Conservation (phyloP, 345 rosid genomes). For the Eucalyptus virginea region DNA sequence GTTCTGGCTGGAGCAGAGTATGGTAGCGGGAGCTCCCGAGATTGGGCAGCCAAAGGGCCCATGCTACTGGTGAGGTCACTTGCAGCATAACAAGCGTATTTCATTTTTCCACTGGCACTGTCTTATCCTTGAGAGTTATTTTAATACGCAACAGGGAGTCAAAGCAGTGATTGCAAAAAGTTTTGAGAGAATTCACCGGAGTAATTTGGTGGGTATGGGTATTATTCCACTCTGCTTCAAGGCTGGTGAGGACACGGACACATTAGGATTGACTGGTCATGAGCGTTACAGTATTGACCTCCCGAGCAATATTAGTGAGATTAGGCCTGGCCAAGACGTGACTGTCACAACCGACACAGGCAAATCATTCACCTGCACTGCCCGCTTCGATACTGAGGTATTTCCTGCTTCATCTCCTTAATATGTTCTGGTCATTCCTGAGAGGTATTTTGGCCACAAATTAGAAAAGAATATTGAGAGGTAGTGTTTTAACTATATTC, state of each 20-base stretch:
- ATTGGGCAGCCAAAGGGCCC: slow-evolving; percentile 99
- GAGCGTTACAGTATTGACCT: slow-evolving; percentile 87
- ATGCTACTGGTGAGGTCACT: slow-evolving; percentile 58
- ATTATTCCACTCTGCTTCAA: slow-evolving; percentile 89
- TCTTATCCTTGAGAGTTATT: neutral
- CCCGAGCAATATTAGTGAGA: slow-evolving; percentile 53
- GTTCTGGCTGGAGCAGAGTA: slow-evolving; percentile 96
- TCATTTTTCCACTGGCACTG: neutral
- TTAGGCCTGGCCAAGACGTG: slow-evolving; percentile 95
- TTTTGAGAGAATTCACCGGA: slow-evolving; percentile 96
- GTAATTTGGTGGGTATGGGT: slow-evolving; percentile 99
- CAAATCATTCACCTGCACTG: slow-evolving; percentile 86
- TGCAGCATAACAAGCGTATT: neutral
- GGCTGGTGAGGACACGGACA: slow-evolving; percentile 88
- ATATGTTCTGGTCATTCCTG: neutral
- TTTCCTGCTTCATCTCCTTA: neutral
- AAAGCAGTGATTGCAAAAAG: slow-evolving; percentile 97
- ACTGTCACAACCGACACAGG: slow-evolving; percentile 71
- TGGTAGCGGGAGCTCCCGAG: slow-evolving; percentile 99
- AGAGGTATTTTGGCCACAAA: neutral
- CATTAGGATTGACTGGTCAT: slow-evolving; percentile 79
- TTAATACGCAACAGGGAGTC: slow-evolving; percentile 53
- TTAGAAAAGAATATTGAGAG: neutral
- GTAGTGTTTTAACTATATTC: neutral
- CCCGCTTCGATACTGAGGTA: slow-evolving; percentile 98